Evolutionary conservation across 331 rosid species (phyloP), one percentile per base, ranked within the genome.

Genomic region (Arachis monticola): DNA sequence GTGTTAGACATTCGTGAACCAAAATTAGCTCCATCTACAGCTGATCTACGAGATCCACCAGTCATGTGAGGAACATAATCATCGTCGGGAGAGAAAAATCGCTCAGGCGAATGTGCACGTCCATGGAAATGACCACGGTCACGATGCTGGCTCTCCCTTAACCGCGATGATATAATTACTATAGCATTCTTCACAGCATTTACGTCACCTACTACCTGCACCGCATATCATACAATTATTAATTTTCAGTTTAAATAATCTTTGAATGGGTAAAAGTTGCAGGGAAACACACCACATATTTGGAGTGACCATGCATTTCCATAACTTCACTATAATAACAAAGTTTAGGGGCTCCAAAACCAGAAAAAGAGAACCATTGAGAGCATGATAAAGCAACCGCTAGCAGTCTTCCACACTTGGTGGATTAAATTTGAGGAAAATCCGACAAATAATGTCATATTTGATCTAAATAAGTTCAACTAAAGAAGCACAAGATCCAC

Each of bases 121-220:
- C 90, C 96, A 72, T 95, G 97, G 72, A 92, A 90, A 76, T 90
- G 86, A 79, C 84, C 64, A 46, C 99, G 96, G 40, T 95, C 98
- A 3, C 99, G 98, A 78, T 95, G 98, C 85, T 95, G 99, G 68
- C 99, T 95, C 92, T 95, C 99, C 91, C 99, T 87, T 82, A 92
- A 84, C 69, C 99, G 93, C 38, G 96, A 81, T 32, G 99, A 90
- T 69, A 95, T 88, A 8, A 83, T 77, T 13, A 67, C 82, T 65
- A 92, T 53, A 69, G 99, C 98, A 79, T 72, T 86, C 85, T 92
- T 92, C 12, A 95, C 97, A 70, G 85, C 81, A 80, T 85, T 85
- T 11, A 75, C 52, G 64, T 95, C 99, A 46, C 99, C 99, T 55
- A 88, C 90, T 82, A 95, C 88, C 99, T 95, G 86, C 83, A 89